Percentiles rank a stretch among this genome's conserved stretches.
Conservation (phyloP, 1,284 basidiomycete species). For the Phlebopus sp. region DNA sequence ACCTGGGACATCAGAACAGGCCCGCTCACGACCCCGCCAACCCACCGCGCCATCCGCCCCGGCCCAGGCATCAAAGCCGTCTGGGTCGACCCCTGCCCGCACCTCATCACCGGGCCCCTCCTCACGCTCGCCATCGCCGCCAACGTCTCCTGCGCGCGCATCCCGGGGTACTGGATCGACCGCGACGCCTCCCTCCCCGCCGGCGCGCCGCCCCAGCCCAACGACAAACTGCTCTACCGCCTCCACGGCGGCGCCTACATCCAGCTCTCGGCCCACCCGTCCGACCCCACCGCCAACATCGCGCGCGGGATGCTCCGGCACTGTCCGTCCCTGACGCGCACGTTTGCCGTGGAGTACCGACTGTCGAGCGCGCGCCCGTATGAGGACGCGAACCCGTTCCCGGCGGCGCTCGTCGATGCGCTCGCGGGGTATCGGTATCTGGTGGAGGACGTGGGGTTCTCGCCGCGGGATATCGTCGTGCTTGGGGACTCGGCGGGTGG, state of each 20-base stretch:
- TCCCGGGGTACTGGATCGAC: constrained; percentile 41
- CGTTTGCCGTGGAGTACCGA: constrained; percentile 45
- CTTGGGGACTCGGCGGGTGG: constrained; percentile 64
- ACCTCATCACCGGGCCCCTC: constrained; percentile 21
- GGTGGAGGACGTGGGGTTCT: constrained; percentile 40
- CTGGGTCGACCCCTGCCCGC: constrained; percentile 21
- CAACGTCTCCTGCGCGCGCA: constrained; percentile 26
- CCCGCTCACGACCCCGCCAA: constrained; percentile 12
- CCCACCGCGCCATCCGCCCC: constrained; percentile 15
- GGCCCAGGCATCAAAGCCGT: constrained; percentile 20
- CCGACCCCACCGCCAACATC: constrained; percentile 24
- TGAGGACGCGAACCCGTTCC: constrained; percentile 39
- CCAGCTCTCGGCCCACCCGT: constrained; percentile 26
- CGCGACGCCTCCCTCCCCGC: constrained; percentile 14
- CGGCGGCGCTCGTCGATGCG: constrained; percentile 53
- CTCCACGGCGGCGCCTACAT: constrained; percentile 35
- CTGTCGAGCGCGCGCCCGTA: constrained; percentile 31
- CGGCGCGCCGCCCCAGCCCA: constrained; percentile 22
- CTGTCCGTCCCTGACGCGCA: constrained; percentile 24
- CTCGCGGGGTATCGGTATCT: constrained; percentile 53
- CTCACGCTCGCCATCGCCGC: constrained; percentile 14
- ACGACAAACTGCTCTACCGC: constrained; percentile 36
- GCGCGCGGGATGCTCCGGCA: constrained; percentile 27
- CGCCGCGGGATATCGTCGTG: constrained; percentile 50
- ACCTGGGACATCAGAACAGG: constrained; percentile 20